Evolutionary conservation across 495 filamentous ascomycete genomes (phyloP).

Genomic region (Aspergillus ostianus): DNA sequence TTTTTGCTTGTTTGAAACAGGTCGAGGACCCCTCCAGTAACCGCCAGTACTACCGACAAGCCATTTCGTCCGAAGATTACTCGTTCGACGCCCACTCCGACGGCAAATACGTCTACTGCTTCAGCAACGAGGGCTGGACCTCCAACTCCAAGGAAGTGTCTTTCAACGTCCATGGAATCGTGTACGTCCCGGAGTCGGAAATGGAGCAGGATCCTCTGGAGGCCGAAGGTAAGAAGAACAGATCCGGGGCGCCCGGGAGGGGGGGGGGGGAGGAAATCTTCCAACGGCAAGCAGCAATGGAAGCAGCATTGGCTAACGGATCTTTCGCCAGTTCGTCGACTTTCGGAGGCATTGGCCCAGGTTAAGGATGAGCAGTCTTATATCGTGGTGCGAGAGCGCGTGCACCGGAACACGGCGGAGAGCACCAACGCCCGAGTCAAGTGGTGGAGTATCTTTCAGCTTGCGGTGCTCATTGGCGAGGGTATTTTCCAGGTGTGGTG

Average conservation of each 20-base stretch:
- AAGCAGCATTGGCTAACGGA: slow-evolving; percentile 13
- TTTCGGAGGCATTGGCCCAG: slow-evolving; percentile 82
- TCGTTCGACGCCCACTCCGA: slow-evolving; percentile 83
- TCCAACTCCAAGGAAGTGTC: slow-evolving; percentile 93
- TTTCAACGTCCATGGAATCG: slow-evolving; percentile 98
- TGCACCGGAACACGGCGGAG: slow-evolving; percentile 96
- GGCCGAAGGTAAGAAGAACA: slow-evolving; percentile 62
- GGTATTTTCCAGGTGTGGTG: slow-evolving; percentile 99
- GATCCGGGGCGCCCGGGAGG: neutral
- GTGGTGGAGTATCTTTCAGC: slow-evolving; percentile 99
- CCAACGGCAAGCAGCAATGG: neutral
- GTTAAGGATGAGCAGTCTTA: slow-evolving; percentile 98
- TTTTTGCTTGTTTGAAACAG: slow-evolving; percentile 27
- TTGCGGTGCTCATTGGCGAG: slow-evolving; percentile 84
- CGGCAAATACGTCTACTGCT: slow-evolving; percentile 93
- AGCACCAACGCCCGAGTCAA: slow-evolving; percentile 96
- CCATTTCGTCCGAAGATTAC: slow-evolving; percentile 85
- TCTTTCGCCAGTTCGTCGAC: slow-evolving; percentile 63
- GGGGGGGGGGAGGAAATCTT: too few species aligned
- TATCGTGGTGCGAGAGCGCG: slow-evolving; percentile 91
- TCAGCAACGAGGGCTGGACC: slow-evolving; percentile 96
- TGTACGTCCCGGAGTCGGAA: slow-evolving; percentile 91
- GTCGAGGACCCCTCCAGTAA: slow-evolving; percentile 77
- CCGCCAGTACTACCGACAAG: slow-evolving; percentile 74
- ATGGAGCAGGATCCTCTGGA: slow-evolving; percentile 85